Evolutionary conservation across 441 rosid species (phyloP), one percentile per base, ranked within the genome.

Genomic region (Corymbia citriodora): DNA sequence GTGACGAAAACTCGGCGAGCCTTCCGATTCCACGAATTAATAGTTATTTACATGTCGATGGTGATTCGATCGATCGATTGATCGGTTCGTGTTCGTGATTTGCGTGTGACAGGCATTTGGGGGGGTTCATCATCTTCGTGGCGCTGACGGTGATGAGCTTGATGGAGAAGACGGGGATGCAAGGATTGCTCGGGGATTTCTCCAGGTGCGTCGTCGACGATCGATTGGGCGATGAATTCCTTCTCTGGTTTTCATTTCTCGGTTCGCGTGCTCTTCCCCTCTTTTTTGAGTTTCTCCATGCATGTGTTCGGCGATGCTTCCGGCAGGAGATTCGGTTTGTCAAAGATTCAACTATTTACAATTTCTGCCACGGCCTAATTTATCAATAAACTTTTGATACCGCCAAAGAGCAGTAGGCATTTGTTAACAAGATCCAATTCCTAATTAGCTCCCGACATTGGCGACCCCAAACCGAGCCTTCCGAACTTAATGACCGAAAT

Each of bases 111-210:
- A 97, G 99, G 94, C 99, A 97, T 94, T 89, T 97, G 74, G 92
- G 88, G 3, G 99, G 99, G 1, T 97, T 97, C 91, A 7, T 95
- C 89, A 91, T 97, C 89, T 97, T 97, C 88, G 88, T 91, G 85
- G 94, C 93, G 88, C 68, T 97, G 91, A 92, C 93, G 92, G 96
- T 91, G 93, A 92, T 95, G 93, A 96, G 97, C 90, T 94, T 90
- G 36, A 72, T 89, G 92, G 98, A 92, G 93, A 92, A 89, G 91
- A 92, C 92, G 92, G 96, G 95, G 93, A 91, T 94, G 36, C 94
- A 96, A 50, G 94, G 94, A 2, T 90, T 93, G 74, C 90, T 94
- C 88, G 89, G 92, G 45, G 92, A 92, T 86, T 92, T 96, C 55
- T 89, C 92, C 83, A 94, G 96, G 96, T 90, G 79, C n/a, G 90